A percentile compares a stretch with the other conserved stretches of the same genome.
These are phyloP conservation scores for Metschnikowia gelsemii DNA, from an alignment of 805 yeast species.

Conservation along the genomic window DNA sequence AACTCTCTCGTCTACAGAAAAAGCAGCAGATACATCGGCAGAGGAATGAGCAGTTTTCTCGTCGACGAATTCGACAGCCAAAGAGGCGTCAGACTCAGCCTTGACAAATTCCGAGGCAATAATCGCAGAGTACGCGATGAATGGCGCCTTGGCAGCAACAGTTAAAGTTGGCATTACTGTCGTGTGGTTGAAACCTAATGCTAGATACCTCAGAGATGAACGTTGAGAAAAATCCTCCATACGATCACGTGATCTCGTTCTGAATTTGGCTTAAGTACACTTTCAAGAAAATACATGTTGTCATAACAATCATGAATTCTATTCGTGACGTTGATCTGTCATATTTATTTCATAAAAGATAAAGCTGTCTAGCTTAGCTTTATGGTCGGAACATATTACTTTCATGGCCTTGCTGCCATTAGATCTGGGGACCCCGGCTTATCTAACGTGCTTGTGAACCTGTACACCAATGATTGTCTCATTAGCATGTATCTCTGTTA, in stretches of 20 bases:
- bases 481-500: no score
- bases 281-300: no score
- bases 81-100: slow-evolving; percentile 44
- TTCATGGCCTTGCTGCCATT: no score
- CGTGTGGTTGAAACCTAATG: not conserved
- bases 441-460: not conserved
- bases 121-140: slow-evolving; percentile 73
- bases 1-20: slow-evolving; percentile 45
- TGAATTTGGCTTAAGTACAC: no score
- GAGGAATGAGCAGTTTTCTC: slow-evolving; percentile 53
- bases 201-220: not conserved
- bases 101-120: slow-evolving; percentile 78
- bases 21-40: slow-evolving; percentile 46
- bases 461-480: not conserved
- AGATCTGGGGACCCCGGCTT: not conserved
- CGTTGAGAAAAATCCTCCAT: slow-evolving; percentile 1
- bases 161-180: slow-evolving; percentile 49
- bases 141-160: slow-evolving; percentile 83
- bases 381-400: no score
- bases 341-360: no score
- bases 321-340: no score
- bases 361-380: no score
- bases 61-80: slow-evolving; percentile 67
- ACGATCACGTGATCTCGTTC: not conserved
- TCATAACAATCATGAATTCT: no score